These are phyloP conservation scores for Phaeosphaeriaceae sp. DNA, from an alignment of 2,329 filamentous ascomycete genomes.

Conservation along the genomic window DNA sequence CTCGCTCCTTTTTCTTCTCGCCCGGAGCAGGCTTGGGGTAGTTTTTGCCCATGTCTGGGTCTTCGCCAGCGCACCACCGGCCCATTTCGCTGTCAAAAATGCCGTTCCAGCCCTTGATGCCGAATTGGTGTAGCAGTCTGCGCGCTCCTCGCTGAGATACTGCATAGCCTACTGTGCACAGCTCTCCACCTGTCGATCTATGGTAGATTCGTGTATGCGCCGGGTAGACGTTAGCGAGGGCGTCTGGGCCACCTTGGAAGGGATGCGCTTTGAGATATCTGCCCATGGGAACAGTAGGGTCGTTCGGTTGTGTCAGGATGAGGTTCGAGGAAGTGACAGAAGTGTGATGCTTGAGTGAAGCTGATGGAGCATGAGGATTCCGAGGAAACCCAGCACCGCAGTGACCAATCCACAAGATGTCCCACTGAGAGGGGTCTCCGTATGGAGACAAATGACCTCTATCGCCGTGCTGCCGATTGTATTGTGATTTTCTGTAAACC, in stretches of 20 bases:
- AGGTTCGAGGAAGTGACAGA: constrained; percentile 21
- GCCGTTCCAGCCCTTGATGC: constrained; percentile 36
- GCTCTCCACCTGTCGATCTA: constrained; percentile 31
- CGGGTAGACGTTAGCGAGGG: constrained; percentile 30
- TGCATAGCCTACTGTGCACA: constrained; percentile 40
- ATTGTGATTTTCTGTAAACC: neutral
- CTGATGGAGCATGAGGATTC: constrained; percentile 5
- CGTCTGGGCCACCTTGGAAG: constrained; percentile 36
- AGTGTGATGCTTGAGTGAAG: constrained; percentile 4
- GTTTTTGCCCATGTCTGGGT: constrained; percentile 25
- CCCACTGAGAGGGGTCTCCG: constrained; percentile 46
- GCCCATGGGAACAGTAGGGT: constrained; percentile 29
- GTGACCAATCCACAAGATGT: constrained; percentile 51
- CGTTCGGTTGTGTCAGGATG: constrained; percentile 29
- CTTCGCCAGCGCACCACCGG: constrained; percentile 36
- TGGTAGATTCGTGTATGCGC: constrained; percentile 39
- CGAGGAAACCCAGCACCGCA: constrained; percentile 40
- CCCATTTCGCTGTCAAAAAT: constrained; percentile 40
- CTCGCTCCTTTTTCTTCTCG: constrained; percentile 22
- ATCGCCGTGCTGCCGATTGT: neutral
- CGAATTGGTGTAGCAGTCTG: constrained; percentile 38
- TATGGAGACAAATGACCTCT: constrained; percentile 36
- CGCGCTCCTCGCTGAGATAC: constrained; percentile 40
- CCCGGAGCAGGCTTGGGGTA: constrained; percentile 1
- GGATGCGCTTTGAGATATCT: constrained; percentile 40